Conservation (phyloP, 164 flowering plant species). For the Piper betle region DNA sequence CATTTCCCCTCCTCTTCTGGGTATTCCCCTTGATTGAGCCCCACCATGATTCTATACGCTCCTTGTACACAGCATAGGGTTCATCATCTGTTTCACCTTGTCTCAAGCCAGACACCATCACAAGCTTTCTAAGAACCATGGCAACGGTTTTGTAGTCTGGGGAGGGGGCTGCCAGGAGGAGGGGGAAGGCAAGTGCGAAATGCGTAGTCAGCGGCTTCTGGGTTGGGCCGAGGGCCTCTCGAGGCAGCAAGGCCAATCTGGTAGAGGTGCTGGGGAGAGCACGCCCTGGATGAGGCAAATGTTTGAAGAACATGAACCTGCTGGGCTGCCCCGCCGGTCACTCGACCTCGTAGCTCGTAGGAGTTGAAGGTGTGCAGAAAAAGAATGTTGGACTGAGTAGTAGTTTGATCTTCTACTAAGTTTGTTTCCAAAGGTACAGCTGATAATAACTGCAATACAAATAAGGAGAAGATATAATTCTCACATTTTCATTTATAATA, state of each 20-base stretch:
- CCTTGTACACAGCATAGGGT: slow-evolving; percentile 44
- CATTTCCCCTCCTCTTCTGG: slow-evolving; percentile 82
- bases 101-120: slow-evolving; percentile 9
- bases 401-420: slow-evolving; percentile 15
- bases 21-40: slow-evolving; percentile 68
- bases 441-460: slow-evolving; percentile 37
- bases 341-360: slow-evolving; percentile 51
- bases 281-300: slow-evolving; percentile 18
- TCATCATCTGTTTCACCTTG: slow-evolving; percentile 39
- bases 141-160: slow-evolving; percentile 18
- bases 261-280: slow-evolving; percentile 18
- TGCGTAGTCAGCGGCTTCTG: slow-evolving; percentile 15
- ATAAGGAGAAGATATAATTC: not conserved
- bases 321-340: slow-evolving; percentile 31
- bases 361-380: slow-evolving; percentile 55
- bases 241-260: slow-evolving; percentile 18
- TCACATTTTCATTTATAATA: not conserved
- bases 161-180: slow-evolving; percentile 17
- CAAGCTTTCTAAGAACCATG: slow-evolving; percentile 18
- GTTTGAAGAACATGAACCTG: slow-evolving; percentile 34
- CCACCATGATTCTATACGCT: slow-evolving; percentile 77
- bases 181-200: slow-evolving; percentile 18
- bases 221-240: slow-evolving; percentile 13
- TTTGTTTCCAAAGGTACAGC: slow-evolving; percentile 16
- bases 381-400: slow-evolving; percentile 34